These are phyloP conservation scores for Elymus sibiricus DNA, from an alignment of 176 grass and related monocot genomes.

Conservation along the genomic window DNA sequence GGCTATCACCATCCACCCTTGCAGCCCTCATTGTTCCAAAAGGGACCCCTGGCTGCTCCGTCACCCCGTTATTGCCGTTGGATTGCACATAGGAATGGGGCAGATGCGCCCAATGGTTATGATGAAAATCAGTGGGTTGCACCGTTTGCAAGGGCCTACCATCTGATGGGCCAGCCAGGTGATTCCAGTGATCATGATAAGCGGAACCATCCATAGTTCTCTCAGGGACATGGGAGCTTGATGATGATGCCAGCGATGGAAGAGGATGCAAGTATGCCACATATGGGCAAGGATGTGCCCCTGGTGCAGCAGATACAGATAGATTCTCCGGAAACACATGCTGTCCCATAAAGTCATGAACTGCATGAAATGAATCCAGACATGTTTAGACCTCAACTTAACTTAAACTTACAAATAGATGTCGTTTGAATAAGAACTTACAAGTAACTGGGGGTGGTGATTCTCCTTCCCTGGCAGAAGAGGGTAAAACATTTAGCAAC, in stretches of 20 bases:
- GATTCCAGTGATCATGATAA: slow-evolving; percentile 63
- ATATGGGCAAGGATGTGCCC: slow-evolving; percentile 59
- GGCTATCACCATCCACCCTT: slow-evolving; percentile 52
- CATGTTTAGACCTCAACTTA: slow-evolving; percentile 9
- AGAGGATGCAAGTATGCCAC: slow-evolving; percentile 63
- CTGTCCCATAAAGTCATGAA: slow-evolving; percentile 68
- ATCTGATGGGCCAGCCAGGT: slow-evolving; percentile 53
- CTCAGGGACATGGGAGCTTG: slow-evolving; percentile 55
- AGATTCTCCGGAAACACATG: slow-evolving; percentile 48
- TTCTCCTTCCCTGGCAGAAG: slow-evolving; percentile 62
- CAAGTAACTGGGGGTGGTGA: slow-evolving; percentile 65
- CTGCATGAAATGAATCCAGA: slow-evolving; percentile 40
- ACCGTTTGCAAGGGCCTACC: slow-evolving; percentile 37
- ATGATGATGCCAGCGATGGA: slow-evolving; percentile 40
- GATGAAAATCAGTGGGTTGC: slow-evolving; percentile 56
- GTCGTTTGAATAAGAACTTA: slow-evolving; percentile 46
- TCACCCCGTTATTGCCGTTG: slow-evolving; percentile 32
- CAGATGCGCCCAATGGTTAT: slow-evolving; percentile 59
- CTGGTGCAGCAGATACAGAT: slow-evolving; percentile 48
- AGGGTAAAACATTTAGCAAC: slow-evolving; percentile 11
- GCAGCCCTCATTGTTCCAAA: slow-evolving; percentile 54
- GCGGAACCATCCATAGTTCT: slow-evolving; percentile 47
- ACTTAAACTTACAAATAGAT: not conserved
- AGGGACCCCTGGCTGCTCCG: slow-evolving; percentile 47
- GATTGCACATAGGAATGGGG: slow-evolving; percentile 54